Base-by-base conservation (phyloP, 495 filamentous ascomycete species). In the Xylaria palmicola region DNA sequence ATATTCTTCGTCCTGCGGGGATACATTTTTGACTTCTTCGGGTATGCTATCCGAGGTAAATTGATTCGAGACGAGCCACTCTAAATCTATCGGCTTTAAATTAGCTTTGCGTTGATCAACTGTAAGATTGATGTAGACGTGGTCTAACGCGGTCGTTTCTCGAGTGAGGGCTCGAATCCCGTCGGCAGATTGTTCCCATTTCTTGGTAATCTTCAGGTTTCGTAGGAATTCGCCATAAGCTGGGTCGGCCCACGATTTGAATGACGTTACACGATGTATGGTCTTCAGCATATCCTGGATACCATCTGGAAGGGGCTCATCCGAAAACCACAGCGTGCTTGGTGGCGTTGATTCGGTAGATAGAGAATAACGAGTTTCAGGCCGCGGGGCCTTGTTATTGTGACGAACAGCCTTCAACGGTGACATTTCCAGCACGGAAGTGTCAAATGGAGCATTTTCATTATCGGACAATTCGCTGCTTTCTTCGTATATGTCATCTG, bases 21-120 rank as follows among this genome's bases (percentile, higher is more conserved):
- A 49, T 8, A 61, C 50, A 30, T 72, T 65, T 41, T 67, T 69
- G 41, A 72, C 66, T 24, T 75, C 73, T 36, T 81, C 77, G 1
- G 79, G 76, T 12, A 82, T 56, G n/a, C 74, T 79, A 3, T 78
- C 70, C n/a, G 74, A 59, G 4, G 64, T 72, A 52, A 73, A 76
- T 60, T 78, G 72, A 20, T 62, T 67, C 4, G 66, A 59, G 3
- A 61, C 69, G 3, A 68, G 58, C 76, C 77, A 81, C 41, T 69
- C 67, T 6, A 70, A 50, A 6, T 56, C 49, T 13, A 70, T 34
- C 5, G 70, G 60, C 32, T 65, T 60, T 56, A 62, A 65, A 30
- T 59, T 70, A 0, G 59, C 29, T 22, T 45, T 65, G 7, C 58
- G 50, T 8, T 45, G 30, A 12, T 71, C 59, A 6, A 74, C 37